phyloP scores from a whole-genome alignment of 805 yeast species.

The Grigorovia yakushimaensis region DNA sequence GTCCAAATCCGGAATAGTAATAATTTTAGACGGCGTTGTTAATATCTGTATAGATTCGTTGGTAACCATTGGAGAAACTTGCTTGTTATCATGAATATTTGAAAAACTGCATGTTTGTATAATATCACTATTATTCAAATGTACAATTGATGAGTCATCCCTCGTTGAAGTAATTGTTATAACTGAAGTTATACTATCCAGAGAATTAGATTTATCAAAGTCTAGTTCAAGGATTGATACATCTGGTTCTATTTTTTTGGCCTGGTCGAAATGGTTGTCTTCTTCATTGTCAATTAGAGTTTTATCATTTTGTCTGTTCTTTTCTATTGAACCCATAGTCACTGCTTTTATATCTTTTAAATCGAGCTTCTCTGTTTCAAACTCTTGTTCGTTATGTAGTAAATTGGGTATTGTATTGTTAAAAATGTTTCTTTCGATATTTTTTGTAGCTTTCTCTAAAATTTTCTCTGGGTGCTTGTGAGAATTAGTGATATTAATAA shows the following conservation, averaged over 20 bases:
- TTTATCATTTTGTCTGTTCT: too few relatives aligned
- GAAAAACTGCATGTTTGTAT: background rate
- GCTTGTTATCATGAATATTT: background rate
- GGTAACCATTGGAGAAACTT: background rate
- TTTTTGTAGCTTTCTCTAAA: too few relatives aligned
- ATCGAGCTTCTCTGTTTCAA: too few relatives aligned
- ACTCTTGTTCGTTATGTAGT: background rate
- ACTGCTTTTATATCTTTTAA: too few relatives aligned
- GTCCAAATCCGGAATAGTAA: conserved; percentile 21
- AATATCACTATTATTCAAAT: background rate
- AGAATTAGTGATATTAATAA: background rate
- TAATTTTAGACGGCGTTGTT: conserved; percentile 21
- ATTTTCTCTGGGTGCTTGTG: too few relatives aligned
- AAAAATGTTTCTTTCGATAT: background rate
- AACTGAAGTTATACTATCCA: background rate
- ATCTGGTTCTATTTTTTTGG: background rate
- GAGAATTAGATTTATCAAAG: background rate
- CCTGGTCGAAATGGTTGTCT: too few relatives aligned
- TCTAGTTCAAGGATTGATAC: background rate
- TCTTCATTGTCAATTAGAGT: too few relatives aligned
- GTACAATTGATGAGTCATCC: background rate
- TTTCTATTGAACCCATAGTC: too few relatives aligned
- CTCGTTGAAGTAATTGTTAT: background rate
- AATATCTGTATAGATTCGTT: conserved; percentile 16
- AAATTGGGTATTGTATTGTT: background rate